phyloP scores from a whole-genome alignment of 1,284 basidiomycete genomes.

The Xerocomus minutiporus region DNA sequence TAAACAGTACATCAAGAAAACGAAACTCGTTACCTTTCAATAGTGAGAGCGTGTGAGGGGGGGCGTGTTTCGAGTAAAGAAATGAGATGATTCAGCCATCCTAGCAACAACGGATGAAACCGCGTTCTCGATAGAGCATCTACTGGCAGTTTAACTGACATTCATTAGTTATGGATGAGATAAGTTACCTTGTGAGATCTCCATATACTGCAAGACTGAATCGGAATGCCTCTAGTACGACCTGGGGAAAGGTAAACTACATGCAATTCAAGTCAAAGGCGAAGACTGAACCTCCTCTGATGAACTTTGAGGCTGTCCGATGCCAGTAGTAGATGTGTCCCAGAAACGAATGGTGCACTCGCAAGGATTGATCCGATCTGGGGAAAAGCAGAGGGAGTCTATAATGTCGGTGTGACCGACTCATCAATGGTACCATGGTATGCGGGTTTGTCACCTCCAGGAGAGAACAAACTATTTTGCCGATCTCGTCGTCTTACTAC shows the following conservation, averaged over 20 bases:
- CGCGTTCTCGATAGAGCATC: conserved; percentile 10
- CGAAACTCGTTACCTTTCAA: no score
- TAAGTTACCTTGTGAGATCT: neutral
- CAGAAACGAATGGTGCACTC: neutral
- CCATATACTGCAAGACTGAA: neutral
- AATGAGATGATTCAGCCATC: no score
- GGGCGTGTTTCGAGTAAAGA: no score
- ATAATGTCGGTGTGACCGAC: neutral
- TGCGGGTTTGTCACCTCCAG: neutral
- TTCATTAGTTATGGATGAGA: neutral
- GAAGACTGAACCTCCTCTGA: neutral
- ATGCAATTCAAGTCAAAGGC: neutral
- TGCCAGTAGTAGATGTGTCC: no score
- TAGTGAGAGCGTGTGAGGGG: no score
- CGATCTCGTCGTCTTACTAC: neutral
- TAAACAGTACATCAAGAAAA: no score
- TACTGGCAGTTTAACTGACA: no score
- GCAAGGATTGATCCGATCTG: neutral
- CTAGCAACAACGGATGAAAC: neutral
- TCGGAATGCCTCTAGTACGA: neutral
- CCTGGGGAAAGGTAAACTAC: neutral
- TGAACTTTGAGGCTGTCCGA: neutral
- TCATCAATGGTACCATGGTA: neutral
- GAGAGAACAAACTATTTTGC: neutral
- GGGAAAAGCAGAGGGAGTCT: no score